Base-by-base conservation (phyloP, 1,284 basidiomycete species). In the Coniferiporia weirii region DNA sequence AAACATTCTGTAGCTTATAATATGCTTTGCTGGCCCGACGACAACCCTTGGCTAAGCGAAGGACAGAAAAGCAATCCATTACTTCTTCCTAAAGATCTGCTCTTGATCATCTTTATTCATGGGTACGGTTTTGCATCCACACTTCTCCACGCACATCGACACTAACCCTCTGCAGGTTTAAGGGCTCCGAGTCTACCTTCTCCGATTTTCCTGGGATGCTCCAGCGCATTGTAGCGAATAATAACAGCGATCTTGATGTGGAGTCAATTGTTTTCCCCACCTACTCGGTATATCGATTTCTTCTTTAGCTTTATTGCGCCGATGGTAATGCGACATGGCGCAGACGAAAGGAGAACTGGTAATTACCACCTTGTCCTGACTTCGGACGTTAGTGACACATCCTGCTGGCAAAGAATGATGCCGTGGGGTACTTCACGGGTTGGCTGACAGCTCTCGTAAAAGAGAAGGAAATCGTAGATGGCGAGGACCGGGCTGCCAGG, bases 311-410 rank as follows among this genome's bases (percentile, higher is more conserved):
- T 27, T 3, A 27, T 27, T 27, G 3, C 5, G 27, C 10, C 56
- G 32, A 34, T 64, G 27, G 5, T 27, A 27, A 27, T 27, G 27
- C 5, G 27, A 3, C 68, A 4, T 13, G 66, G 67, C 44, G 43
- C 60, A 89, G 84, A 95, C 93, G 8, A 92, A 90, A 67, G 93
- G 94, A 50, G 86, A 92, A 63, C 74, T 96, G 70, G 94, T 95
- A 68, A 67, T 85, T 73, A 56, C 19, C n/a, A 49, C 13, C 40
- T 38, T 47, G 13, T 54, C 27, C 2, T 38, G 44, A 54, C 4
- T 19, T 27, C 5, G 27, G 27, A 5, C 27, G 27, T 32, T n/a
- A 36, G 48, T 27, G 60, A 27, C 34, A 45, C 43, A 27, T 38
- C 8, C 20, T 57, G 48, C 45, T 20, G 1, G 48, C 27, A 34